phyloP scores from a whole-genome alignment of 2,329 filamentous ascomycete genomes.

The Alternaria panax region DNA sequence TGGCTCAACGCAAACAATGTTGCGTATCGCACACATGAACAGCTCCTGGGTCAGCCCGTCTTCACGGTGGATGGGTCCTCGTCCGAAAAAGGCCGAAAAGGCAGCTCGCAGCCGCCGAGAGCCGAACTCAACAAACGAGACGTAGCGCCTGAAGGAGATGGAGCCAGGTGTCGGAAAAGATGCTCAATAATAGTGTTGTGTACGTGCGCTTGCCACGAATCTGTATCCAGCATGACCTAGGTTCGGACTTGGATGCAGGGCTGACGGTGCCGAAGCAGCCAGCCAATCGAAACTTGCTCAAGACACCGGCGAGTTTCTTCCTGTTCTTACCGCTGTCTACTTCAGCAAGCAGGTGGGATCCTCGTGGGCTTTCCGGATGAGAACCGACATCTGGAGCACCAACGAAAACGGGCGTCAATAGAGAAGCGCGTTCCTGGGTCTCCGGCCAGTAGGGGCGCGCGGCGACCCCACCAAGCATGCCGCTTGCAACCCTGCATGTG shows the following conservation, averaged over 20 bases:
- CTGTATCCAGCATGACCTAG: constrained; percentile 12
- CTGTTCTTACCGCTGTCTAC: background rate
- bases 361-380: background rate
- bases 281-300: constrained; percentile 28
- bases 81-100: background rate
- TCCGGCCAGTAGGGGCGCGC: constrained; percentile 17
- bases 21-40: background rate
- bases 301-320: background rate
- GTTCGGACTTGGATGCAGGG: constrained; percentile 17
- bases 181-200: background rate
- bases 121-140: background rate
- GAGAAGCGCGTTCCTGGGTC: constrained; percentile 9
- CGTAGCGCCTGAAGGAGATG: background rate
- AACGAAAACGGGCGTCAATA: constrained; percentile 24
- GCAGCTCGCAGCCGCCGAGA: background rate
- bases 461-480: constrained; percentile 23
- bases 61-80: constrained; percentile 1
- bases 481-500: constrained; percentile 25
- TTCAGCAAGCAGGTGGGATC: background rate
- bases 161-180: background rate
- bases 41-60: background rate
- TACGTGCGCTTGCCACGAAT: constrained; percentile 18
- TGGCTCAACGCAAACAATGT: background rate
- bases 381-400: constrained; percentile 10
- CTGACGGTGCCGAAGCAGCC: constrained; percentile 7